Percentiles rank a stretch among this genome's conserved stretches.
phyloP scores from a whole-genome alignment of 2,329 filamentous ascomycete genomes.

The Sclerotinia spermophila region DNA sequence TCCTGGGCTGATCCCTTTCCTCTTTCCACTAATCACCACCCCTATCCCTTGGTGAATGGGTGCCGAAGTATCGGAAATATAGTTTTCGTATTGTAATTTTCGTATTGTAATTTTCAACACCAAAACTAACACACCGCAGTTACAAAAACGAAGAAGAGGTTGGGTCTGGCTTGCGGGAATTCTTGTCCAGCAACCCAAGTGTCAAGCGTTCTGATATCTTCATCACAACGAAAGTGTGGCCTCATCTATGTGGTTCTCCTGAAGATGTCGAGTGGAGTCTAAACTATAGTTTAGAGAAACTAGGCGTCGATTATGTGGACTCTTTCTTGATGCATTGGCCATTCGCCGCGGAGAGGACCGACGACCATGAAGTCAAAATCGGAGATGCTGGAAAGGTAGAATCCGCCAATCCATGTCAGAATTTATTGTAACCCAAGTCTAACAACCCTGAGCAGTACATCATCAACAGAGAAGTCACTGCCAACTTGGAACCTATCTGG shows the following conservation, averaged over 20 bases:
- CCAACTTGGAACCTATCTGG: conserved; percentile 65
- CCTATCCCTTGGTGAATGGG: neutral
- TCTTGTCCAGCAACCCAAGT: conserved; percentile 55
- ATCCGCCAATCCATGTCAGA: neutral
- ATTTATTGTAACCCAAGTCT: conserved; percentile 20
- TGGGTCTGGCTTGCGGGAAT: conserved; percentile 69
- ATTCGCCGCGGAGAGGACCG: conserved; percentile 69
- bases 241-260: conserved; percentile 60
- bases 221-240: conserved; percentile 39
- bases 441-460: conserved; percentile 44
- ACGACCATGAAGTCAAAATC: conserved; percentile 58
- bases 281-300: conserved; percentile 65
- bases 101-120: neutral
- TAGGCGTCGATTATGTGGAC: conserved; percentile 78
- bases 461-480: conserved; percentile 59
- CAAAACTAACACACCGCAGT: conserved; percentile 25
- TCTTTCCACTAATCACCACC: neutral
- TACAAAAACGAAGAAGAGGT: conserved; percentile 82
- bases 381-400: conserved; percentile 49
- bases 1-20: neutral
- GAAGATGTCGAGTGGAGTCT: conserved; percentile 64
- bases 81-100: neutral
- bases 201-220: conserved; percentile 48
- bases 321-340: conserved; percentile 83
- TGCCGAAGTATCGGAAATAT: neutral